Evolutionary conservation across 441 rosid genomes (phyloP), one percentile per base, ranked within the genome.

Genomic region (Euphorbia celastroides): DNA sequence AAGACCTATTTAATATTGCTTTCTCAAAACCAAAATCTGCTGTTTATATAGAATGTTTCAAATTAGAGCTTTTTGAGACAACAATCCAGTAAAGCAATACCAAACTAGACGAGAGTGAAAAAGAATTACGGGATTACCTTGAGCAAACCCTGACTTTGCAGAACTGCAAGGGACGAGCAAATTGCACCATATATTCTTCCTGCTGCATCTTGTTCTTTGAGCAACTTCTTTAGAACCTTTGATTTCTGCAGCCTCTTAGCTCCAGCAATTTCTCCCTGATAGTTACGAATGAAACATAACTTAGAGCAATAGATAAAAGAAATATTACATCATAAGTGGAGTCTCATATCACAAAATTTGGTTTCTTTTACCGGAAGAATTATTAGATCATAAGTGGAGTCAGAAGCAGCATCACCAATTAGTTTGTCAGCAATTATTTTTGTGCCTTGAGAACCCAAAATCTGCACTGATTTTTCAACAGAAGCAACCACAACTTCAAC

Each of bases 401-500:
- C 82, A 41, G 56, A 51, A 19, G 88, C 80, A 66, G 86, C 90
- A 60, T 84, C 86, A 34, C 78, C 71, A 51, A 94, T 80, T 76
- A 86, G 75, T 79, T 83, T 86, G 77, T 91, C 96, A 2, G 99
- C 92, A 56, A 91, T 75, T 65, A 94, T 80, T 81, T 83, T 83
- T 28, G 83, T 83, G 79, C 97, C 90, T 64, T 73, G 96, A n/a
- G 93, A 89, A 63, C 86, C 92, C 62, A 76, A 72, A 68, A 91
- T 77, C 75, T 83, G 88, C 66, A 66, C 41, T 54, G 89, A 77
- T 65, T 80, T 83, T 81, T 88, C 96, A 13, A 87, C 82, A 27
- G 96, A 94, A 77, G 99, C 92, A 75, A 91, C 78, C 16, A 85
- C 86, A 60, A 88, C 96, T 80, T 89, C 83, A 57, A 82, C 86